Base-by-base conservation (phyloP, 345 rosid species). In the Dimocarpus longan region DNA sequence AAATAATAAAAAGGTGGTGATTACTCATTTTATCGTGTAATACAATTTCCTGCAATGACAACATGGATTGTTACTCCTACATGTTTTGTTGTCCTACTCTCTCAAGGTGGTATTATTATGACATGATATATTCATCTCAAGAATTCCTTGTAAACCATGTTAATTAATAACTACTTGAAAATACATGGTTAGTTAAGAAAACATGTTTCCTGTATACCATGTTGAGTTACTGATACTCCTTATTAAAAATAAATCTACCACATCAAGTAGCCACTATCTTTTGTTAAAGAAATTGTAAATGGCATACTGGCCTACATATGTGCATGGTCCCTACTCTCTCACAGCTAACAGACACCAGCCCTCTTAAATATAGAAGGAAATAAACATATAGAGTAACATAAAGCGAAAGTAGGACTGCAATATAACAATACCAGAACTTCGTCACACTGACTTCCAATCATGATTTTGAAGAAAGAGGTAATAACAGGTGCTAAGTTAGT, bases 401-500 rank as follows among this genome's bases (percentile, higher is more conserved):
- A 52, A 50, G 68, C 13, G 48, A 65, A 65, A 48, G 21, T 66
- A 19, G 28, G 16, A 40, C 15, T 4, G 44, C 54, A 70, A 59
- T 3, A 21, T 9, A 8, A 67, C 44, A 82, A 24, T 82, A 87
- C 90, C 88, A 87, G 39, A 56, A 62, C 63, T 68, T 82, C 52
- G 52, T 78, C 32, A 68, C 37, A 87, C 40, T 28, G 66, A 37
- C 44, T 57, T 16, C 84, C 82, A 39, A 82, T 77, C 86, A 87
- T 84, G 67, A 88, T 78, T 73, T 85, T 85, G 79, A 88, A 85
- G 73, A 88, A 88, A 46, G 86, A 85, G 60, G 70, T 37, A 16
- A 82, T 46, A 5, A 43, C 16, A 68, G 84, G 48, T 10, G 75
- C 69, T 52, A 68, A 43, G 5, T 26, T 75, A 68, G 32, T 75